phyloP scores from a whole-genome alignment of 345 rosid species.

The Tarenaya hassleriana region DNA sequence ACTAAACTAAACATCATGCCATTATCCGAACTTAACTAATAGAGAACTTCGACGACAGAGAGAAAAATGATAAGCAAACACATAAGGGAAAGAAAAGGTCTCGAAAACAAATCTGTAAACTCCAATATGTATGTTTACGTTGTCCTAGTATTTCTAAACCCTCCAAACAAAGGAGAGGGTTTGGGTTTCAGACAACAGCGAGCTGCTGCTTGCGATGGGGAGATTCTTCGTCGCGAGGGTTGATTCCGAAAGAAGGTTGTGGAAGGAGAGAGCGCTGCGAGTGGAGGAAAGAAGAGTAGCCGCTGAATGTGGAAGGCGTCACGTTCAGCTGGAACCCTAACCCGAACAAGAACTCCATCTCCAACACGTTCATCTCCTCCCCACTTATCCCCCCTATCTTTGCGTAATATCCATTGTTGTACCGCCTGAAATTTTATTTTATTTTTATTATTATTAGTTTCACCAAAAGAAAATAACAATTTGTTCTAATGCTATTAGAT shows the following conservation, averaged over 20 bases:
- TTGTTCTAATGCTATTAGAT: no score
- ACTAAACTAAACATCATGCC: no score
- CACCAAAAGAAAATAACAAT: no score
- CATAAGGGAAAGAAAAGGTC: no score
- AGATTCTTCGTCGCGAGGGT: constrained; percentile 19
- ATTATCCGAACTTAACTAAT: no score
- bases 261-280: constrained; percentile 29
- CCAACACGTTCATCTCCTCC: constrained; percentile 69
- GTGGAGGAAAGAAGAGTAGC: constrained; percentile 43
- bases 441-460: constrained; percentile 7
- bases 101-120: no score
- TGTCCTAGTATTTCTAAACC: no score
- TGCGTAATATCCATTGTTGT: constrained; percentile 61
- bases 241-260: constrained; percentile 20
- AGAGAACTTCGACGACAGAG: no score
- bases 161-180: not conserved
- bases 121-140: no score
- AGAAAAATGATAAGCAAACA: no score
- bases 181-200: constrained; percentile 22
- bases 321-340: constrained; percentile 61
- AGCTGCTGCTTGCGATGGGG: constrained; percentile 27
- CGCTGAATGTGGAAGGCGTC: constrained; percentile 45
- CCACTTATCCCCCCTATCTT: constrained; percentile 69
- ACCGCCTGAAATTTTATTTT: no score
- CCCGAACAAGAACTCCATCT: constrained; percentile 64